Evolutionary conservation across 1,284 basidiomycete species (phyloP).

Genomic region (Thelephora terrestris): DNA sequence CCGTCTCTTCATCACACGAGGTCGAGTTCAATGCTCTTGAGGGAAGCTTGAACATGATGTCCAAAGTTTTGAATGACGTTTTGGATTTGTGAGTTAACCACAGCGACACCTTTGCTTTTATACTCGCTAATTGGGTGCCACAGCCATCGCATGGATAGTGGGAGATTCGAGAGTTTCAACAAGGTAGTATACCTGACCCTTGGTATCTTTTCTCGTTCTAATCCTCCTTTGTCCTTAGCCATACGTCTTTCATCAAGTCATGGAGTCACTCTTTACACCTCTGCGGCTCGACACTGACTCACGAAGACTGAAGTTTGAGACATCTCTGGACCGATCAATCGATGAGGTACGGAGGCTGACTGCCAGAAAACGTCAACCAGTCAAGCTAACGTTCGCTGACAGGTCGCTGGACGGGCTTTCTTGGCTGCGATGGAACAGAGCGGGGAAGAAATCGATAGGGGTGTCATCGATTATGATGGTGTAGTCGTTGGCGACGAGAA

Average conservation of each 20-base stretch:
- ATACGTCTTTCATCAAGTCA: constrained; percentile 76
- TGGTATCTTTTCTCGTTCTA: not conserved
- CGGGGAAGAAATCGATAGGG: constrained; percentile 29
- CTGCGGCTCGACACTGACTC: constrained; percentile 68
- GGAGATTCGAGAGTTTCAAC: constrained; percentile 63
- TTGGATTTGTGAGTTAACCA: constrained; percentile 57
- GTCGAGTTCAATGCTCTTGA: constrained; percentile 76
- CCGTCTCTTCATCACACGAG: constrained; percentile 54
- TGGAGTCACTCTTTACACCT: constrained; percentile 72
- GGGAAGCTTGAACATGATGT: constrained; percentile 83
- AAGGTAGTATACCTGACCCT: constrained; percentile 25
- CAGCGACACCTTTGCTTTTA: constrained; percentile 1
- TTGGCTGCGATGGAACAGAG: constrained; percentile 47
- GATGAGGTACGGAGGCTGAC: constrained; percentile 41
- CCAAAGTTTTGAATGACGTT: constrained; percentile 85
- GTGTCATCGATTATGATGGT: constrained; percentile 37
- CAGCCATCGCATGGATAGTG: constrained; percentile 66
- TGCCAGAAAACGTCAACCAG: not conserved
- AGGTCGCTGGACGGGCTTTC: constrained; percentile 45
- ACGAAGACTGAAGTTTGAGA: constrained; percentile 56
- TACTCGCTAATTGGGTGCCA: constrained; percentile 1
- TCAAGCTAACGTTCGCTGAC: not conserved
- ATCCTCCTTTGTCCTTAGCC: constrained; percentile 32
- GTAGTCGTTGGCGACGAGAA: constrained; percentile 73
- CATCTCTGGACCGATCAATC: constrained; percentile 64